Conservation (phyloP, 805 yeast species). For the Candida berthetii region DNA sequence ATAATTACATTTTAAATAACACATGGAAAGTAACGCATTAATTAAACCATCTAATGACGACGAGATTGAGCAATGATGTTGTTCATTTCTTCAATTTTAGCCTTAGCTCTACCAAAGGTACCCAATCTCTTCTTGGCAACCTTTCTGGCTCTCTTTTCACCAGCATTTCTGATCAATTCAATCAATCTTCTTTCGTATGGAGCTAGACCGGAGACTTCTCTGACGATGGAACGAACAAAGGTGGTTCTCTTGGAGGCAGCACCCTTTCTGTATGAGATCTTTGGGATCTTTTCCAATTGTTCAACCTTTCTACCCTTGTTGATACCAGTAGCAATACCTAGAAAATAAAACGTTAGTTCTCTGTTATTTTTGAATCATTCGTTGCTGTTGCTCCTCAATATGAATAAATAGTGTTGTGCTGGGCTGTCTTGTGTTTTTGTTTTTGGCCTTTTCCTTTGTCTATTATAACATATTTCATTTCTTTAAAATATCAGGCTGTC, state of each 20-base stretch:
- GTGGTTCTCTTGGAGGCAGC: slow-evolving; percentile 90
- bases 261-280: slow-evolving; percentile 95
- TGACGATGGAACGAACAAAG: slow-evolving; percentile 92
- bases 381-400: no score
- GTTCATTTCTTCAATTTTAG: slow-evolving; percentile 99
- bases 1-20: neutral
- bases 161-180: slow-evolving; percentile 99
- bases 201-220: slow-evolving; percentile 97
- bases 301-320: slow-evolving; percentile 99
- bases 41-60: slow-evolving; percentile 57
- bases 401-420: no score
- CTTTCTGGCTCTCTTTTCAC: slow-evolving; percentile 99
- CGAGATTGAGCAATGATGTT: slow-evolving; percentile 94
- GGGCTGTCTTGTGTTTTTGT: neutral
- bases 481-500: no score
- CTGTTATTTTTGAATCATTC: no score
- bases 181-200: slow-evolving; percentile 99
- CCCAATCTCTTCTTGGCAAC: slow-evolving; percentile 99
- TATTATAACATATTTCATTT: no score
- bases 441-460: neutral
- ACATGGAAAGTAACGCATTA: neutral
- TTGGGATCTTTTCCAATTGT: slow-evolving; percentile 77
- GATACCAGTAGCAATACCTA: slow-evolving; percentile 95
- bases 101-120: slow-evolving; percentile 99
- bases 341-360: neutral